Base-by-base conservation (phyloP, 306 rosid genomes). In the Cicer arietinum region DNA sequence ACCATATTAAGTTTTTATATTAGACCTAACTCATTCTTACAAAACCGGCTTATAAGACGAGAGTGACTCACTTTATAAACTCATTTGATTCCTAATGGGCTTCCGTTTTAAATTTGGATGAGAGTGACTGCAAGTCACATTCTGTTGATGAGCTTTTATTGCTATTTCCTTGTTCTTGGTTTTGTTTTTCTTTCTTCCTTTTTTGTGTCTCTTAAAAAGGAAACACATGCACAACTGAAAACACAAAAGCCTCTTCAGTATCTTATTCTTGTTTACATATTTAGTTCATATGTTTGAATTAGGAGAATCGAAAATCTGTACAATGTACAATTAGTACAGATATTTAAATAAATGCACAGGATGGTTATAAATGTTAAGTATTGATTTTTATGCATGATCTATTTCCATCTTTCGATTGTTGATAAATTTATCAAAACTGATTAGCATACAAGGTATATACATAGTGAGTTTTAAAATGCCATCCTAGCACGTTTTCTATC, bases 131-230 rank as follows among this genome's bases (percentile, higher is more conserved):
- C 37, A 30, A 30, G 37, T 30, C 35, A 77, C 45, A 35, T 72
- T 8, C 6, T 63, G 56, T 71, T 77, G 47, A 77, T 57, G 51
- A 46, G 43, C 43, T 71, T 18, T 46, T 56, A 44, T 46, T 52
- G 20, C 68, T 48, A 45, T 71, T 46, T 51, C 35, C 58, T 40
- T 69, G 3, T 35, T 44, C 60, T 42, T 35, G 25, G 35, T 64
- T 41, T 54, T 41, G 10, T 16, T 60, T 58, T 74, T 46, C 41
- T 14, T 58, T 58, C 10, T 40, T 60, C 30, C 14, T 9, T 57
- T 51, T 35, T 53, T 46, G 13, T 6, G 37, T 56, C 9, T 60
- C 52, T 48, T 8, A 35, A 54, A 13, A 30, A 12, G 10, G 56
- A 50, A 50, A 11, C 8, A 53, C 45, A 44, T 30, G 37, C 14